A percentile compares a stretch with the other conserved stretches of the same genome.
phyloP scores from a whole-genome alignment of 805 yeast genomes.

The Brettanomyces custersianus region DNA sequence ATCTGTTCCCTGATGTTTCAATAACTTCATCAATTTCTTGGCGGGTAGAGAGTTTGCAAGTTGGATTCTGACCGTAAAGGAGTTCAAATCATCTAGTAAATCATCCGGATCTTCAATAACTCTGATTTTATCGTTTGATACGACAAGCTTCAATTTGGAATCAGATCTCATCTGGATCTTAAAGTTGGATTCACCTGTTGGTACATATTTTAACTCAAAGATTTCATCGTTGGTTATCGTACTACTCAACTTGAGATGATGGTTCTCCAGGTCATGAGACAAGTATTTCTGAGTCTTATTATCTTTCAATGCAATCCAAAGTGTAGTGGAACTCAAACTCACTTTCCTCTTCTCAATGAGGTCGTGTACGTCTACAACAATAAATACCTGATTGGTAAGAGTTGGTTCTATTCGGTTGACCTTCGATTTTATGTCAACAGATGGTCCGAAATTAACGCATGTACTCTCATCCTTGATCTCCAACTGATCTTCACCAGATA shows the following conservation, averaged over 20 bases:
- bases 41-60: conserved; percentile 15
- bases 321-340: conserved; percentile 15
- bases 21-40: conserved; percentile 6
- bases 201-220: conserved; percentile 8
- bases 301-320: conserved; percentile 3
- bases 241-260: conserved; percentile 13
- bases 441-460: neutral
- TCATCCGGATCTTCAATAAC: conserved; percentile 23
- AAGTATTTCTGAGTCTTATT: conserved; percentile 14
- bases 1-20: conserved; percentile 6
- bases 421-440: neutral
- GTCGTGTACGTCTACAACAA: conserved; percentile 14
- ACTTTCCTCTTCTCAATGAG: neutral
- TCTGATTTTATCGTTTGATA: conserved; percentile 10
- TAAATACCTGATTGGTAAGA: conserved; percentile 19
- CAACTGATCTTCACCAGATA: conserved; percentile 7
- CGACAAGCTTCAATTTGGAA: neutral
- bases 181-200: neutral
- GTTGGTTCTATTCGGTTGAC: conserved; percentile 18
- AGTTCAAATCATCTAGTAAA: conserved; percentile 13
- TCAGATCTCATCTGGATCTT: neutral
- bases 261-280: conserved; percentile 11
- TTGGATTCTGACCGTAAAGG: conserved; percentile 18
- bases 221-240: conserved; percentile 22
- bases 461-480: neutral